phyloP scores from a whole-genome alignment of 2,329 filamentous ascomycete species.

The Cercospora berteroae region DNA sequence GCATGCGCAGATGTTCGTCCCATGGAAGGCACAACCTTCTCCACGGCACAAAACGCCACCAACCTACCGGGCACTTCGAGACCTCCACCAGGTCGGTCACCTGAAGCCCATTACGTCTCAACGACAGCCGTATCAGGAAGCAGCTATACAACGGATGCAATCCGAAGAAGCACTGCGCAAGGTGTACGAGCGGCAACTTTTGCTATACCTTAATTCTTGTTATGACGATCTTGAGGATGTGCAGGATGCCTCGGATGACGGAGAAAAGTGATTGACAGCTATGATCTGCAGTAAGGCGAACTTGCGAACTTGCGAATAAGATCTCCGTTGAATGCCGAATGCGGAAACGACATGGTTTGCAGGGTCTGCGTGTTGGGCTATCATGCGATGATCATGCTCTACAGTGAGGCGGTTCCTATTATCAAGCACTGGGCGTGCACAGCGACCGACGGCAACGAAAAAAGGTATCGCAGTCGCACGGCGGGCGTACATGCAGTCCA shows the following conservation, averaged over 20 bases:
- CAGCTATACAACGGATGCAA: background rate
- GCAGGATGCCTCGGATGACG: slow-evolving; percentile 10
- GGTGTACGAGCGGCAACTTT: slow-evolving; percentile 4
- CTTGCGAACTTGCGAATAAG: background rate
- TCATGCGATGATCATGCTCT: background rate
- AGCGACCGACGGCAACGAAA: background rate
- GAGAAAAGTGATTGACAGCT: background rate
- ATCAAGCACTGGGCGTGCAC: background rate
- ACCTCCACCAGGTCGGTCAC: background rate
- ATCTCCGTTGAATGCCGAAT: background rate
- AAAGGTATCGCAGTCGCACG: background rate
- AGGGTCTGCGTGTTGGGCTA: background rate
- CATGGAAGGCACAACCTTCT: background rate
- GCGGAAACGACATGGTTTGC: background rate
- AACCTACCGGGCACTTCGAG: background rate
- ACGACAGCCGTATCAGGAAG: background rate
- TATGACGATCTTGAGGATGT: slow-evolving; percentile 12
- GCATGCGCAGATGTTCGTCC: background rate
- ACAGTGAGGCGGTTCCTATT: background rate
- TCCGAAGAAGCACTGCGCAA: slow-evolving; percentile 13
- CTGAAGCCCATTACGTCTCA: background rate
- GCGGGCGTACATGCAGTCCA: background rate
- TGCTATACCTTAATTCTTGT: slow-evolving; percentile 6
- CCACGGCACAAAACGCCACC: background rate
- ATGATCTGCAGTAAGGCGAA: background rate